phyloP scores from a whole-genome alignment of 1,284 basidiomycete genomes.

The Inonotus hispidus region DNA sequence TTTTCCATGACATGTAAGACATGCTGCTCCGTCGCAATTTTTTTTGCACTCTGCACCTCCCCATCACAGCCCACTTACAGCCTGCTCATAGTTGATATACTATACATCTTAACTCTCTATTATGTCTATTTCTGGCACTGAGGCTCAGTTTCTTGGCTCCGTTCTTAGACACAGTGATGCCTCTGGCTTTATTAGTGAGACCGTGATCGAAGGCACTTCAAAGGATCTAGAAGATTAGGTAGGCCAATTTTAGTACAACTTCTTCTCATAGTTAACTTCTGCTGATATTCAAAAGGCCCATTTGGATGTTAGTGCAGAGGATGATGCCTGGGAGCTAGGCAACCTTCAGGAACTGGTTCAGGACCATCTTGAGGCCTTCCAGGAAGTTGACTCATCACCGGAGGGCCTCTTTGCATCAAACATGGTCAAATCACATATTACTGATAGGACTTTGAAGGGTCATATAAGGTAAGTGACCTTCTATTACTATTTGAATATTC shows the following conservation, averaged over 20 bases:
- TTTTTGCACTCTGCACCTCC: too few relatives aligned
- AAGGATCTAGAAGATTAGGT: neutral
- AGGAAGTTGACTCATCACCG: neutral
- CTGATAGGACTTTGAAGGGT: slow-evolving; percentile 2
- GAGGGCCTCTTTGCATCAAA: neutral
- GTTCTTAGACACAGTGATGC: neutral
- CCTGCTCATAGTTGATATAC: too few relatives aligned
- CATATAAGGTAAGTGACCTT: slow-evolving; percentile 7
- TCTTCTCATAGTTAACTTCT: neutral
- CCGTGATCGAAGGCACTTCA: neutral
- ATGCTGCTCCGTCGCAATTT: too few relatives aligned
- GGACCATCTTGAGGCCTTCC: neutral
- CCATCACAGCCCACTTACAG: too few relatives aligned
- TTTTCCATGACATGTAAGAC: too few relatives aligned
- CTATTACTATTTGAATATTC: neutral
- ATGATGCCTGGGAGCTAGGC: neutral
- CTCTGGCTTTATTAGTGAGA: neutral
- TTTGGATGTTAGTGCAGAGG: neutral
- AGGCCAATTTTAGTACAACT: neutral
- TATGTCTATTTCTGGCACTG: neutral
- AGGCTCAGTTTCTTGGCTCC: neutral
- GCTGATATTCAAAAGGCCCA: neutral
- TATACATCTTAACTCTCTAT: neutral
- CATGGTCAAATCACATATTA: neutral
- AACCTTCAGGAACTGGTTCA: neutral